These are phyloP conservation scores for Actinomortierella ambigua DNA, from an alignment of 371 early-diverging fungal species.

Conservation along the genomic window DNA sequence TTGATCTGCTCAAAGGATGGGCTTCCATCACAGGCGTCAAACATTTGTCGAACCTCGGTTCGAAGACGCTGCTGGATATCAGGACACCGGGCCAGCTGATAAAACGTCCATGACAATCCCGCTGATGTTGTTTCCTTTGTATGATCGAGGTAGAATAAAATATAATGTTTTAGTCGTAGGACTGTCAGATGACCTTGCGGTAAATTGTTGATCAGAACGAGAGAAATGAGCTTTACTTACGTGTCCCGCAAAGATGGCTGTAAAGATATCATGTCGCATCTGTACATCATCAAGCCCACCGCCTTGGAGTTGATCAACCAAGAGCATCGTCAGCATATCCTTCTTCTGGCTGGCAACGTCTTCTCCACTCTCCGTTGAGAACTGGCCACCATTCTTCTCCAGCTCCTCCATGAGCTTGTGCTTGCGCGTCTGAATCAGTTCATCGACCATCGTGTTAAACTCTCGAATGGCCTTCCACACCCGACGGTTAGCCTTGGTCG, in stretches of 20 bases:
- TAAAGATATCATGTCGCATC: slow-evolving; percentile 35
- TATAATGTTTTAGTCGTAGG: neutral
- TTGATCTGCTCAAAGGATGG: slow-evolving; percentile 37
- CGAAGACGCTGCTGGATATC: slow-evolving; percentile 51
- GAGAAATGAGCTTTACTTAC: slow-evolving; percentile 10
- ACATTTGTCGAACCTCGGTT: slow-evolving; percentile 47
- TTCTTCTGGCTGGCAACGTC: slow-evolving; percentile 33
- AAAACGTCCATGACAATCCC: slow-evolving; percentile 59
- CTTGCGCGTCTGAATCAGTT: slow-evolving; percentile 22
- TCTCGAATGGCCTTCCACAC: slow-evolving; percentile 31
- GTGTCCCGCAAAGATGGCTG: slow-evolving; percentile 41
- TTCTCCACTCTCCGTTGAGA: slow-evolving; percentile 20
- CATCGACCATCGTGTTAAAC: slow-evolving; percentile 21
- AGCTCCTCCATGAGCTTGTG: slow-evolving; percentile 24
- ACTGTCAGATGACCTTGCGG: neutral
- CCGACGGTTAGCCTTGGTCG: slow-evolving; percentile 33
- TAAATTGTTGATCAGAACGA: neutral
- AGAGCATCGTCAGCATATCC: slow-evolving; percentile 38
- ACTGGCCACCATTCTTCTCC: slow-evolving; percentile 20
- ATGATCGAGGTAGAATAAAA: neutral
- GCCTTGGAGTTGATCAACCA: slow-evolving; percentile 37
- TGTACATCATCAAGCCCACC: slow-evolving; percentile 22
- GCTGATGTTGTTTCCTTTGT: slow-evolving; percentile 58
- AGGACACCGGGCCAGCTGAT: slow-evolving; percentile 53
- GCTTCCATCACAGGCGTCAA: slow-evolving; percentile 12